phyloP scores from a whole-genome alignment of 495 filamentous ascomycete genomes.

The Penicillium longicatenatum region DNA sequence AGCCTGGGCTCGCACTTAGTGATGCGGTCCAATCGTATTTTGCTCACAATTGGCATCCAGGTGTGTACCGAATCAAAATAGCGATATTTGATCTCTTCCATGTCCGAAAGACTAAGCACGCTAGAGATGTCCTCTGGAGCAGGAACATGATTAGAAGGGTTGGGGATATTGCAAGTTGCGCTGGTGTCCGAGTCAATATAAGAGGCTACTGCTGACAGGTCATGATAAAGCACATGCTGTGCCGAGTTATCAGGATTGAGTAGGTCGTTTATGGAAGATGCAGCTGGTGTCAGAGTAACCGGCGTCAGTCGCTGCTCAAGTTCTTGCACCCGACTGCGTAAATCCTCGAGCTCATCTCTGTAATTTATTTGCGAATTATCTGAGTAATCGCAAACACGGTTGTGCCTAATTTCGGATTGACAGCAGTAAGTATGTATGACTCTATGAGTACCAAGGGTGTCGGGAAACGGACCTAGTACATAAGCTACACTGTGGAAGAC shows the following conservation, averaged over 20 bases:
- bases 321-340: neutral
- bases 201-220: neutral
- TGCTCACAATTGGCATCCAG: conserved; percentile 6
- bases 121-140: neutral
- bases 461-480: neutral
- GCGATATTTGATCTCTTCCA: neutral
- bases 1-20: too few relatives aligned
- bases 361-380: neutral
- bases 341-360: neutral
- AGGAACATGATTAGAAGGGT: neutral
- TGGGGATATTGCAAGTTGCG: neutral
- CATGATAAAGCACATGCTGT: neutral
- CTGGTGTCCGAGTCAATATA: neutral
- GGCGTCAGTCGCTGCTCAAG: neutral
- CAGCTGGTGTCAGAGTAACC: neutral
- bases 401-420: neutral
- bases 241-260: neutral
- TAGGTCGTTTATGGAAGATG: neutral
- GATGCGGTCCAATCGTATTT: conserved; percentile 1
- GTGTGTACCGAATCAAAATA: conserved; percentile 1
- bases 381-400: neutral
- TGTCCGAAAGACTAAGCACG: neutral
- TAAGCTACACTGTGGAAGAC: neutral
- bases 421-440: neutral
- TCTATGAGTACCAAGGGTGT: neutral